Evolutionary conservation across 306 rosid species (phyloP).

Genomic region (Begonia loranthoides): DNA sequence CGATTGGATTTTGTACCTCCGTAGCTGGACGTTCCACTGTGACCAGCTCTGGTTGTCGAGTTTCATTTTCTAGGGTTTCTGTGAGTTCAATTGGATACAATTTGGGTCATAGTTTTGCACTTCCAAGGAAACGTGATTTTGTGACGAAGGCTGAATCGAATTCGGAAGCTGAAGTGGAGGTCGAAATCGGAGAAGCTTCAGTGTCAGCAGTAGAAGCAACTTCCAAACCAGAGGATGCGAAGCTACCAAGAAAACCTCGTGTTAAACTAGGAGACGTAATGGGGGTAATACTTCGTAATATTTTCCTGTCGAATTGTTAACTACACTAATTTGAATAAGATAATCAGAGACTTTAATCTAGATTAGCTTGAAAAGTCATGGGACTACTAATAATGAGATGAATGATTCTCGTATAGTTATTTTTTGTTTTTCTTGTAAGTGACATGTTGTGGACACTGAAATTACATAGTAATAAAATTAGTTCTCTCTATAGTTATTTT

Average conservation of each 20-base stretch:
- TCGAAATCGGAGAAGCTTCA: conserved; percentile 17
- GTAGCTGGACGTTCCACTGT: conserved; percentile 20
- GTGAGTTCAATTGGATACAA: conserved; percentile 29
- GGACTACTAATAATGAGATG: no score
- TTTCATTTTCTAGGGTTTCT: conserved; percentile 27
- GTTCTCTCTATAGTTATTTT: no score
- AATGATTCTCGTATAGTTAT: no score
- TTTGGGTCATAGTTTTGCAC: conserved; percentile 24
- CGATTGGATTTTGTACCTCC: conserved; percentile 23
- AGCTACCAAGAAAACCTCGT: conserved; percentile 49
- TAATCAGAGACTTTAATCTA: no score
- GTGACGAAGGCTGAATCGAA: conserved; percentile 47
- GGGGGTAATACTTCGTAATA: conserved; percentile 51
- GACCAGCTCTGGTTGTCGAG: conserved; percentile 12
- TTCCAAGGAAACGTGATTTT: conserved; percentile 20
- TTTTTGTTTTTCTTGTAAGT: no score
- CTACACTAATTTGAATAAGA: no score
- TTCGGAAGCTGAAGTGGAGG: conserved; percentile 22
- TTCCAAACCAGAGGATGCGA: conserved; percentile 26
- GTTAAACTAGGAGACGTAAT: conserved; percentile 89
- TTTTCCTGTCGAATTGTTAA: background rate
- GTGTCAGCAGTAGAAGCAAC: conserved; percentile 18
- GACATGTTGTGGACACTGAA: no score
- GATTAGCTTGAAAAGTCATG: no score
- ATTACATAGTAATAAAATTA: no score